phyloP scores from a whole-genome alignment of 2,329 filamentous ascomycete genomes.

The Didymella arachidicola region DNA sequence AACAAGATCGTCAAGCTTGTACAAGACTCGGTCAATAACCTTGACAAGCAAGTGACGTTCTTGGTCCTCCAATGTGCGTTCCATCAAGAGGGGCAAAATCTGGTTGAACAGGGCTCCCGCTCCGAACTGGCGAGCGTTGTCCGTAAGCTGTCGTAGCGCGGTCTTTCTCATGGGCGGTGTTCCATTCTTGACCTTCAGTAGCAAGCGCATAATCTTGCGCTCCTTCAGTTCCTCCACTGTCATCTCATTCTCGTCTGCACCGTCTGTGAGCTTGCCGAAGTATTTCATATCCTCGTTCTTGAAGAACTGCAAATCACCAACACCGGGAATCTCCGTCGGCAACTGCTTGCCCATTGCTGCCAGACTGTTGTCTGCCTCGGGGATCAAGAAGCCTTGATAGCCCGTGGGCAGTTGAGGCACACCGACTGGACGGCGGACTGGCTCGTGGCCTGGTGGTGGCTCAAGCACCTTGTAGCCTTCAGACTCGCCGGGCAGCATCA shows the following conservation, averaged over 20 bases:
- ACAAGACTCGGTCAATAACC: conserved; percentile 97
- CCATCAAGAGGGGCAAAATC: conserved; percentile 95
- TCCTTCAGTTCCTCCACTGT: conserved; percentile 97
- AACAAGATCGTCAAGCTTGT: conserved; percentile 97
- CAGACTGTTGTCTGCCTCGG: conserved; percentile 86
- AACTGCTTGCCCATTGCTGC: conserved; percentile 82
- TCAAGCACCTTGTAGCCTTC: conserved; percentile 93
- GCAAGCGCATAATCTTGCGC: conserved; percentile 95
- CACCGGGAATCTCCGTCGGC: conserved; percentile 93
- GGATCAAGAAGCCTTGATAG: conserved; percentile 91
- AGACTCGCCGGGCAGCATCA: conserved; percentile 85
- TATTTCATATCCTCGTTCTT: conserved; percentile 99
- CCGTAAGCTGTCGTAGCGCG: conserved; percentile 92
- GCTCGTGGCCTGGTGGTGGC: conserved; percentile 90
- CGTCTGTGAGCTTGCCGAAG: conserved; percentile 96
- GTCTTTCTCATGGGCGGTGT: conserved; percentile 99
- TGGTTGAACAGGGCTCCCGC: conserved; percentile 95
- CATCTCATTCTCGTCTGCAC: conserved; percentile 87
- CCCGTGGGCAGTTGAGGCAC: conserved; percentile 76
- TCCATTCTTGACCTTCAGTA: conserved; percentile 99
- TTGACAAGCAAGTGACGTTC: conserved; percentile 98
- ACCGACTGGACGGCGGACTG: conserved; percentile 74
- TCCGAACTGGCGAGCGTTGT: conserved; percentile 96
- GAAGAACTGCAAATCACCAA: conserved; percentile 96
- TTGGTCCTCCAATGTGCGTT: conserved; percentile 96